Percentiles rank a stretch among this genome's conserved stretches.
These are phyloP conservation scores for Cucurbitaria berberidis DNA, from an alignment of 2,329 filamentous ascomycete genomes.

Conservation along the genomic window DNA sequence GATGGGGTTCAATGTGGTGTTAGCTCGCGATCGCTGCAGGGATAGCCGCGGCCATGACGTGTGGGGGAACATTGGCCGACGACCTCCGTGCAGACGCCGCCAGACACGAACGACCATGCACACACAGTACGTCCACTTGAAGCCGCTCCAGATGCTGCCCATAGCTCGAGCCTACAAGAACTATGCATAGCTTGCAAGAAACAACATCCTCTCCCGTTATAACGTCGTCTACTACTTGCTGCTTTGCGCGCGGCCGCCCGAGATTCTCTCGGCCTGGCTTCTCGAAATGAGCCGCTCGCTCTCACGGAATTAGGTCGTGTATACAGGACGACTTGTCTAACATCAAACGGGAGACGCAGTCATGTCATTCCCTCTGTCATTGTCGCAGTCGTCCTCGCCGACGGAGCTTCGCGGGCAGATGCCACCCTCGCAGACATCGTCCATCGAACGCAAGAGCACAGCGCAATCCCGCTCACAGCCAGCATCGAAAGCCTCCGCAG, in stretches of 20 bases:
- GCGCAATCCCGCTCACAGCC: conserved; percentile 18
- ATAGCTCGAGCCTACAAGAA: conserved; percentile 10
- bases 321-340: neutral
- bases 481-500: conserved; percentile 13
- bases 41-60: conserved; percentile 31
- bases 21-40: conserved; percentile 20
- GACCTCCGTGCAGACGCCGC: neutral
- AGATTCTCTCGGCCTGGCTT: conserved; percentile 23
- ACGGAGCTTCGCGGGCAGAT: conserved; percentile 39
- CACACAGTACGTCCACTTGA: neutral
- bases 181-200: conserved; percentile 26
- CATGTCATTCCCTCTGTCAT: conserved; percentile 32
- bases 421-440: conserved; percentile 32
- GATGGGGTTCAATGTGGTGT: conserved; percentile 13
- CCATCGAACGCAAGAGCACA: conserved; percentile 24
- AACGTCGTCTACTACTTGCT: conserved; percentile 14
- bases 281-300: conserved; percentile 26
- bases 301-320: conserved; percentile 7
- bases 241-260: conserved; percentile 23
- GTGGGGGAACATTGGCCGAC: conserved; percentile 17
- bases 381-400: conserved; percentile 24
- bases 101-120: too few species aligned
- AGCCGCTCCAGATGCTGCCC: conserved; percentile 11
- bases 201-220: conserved; percentile 1
- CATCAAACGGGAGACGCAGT: neutral